Conservation (phyloP, 106 monocot species). For the Alisma plantagoaquatica region DNA sequence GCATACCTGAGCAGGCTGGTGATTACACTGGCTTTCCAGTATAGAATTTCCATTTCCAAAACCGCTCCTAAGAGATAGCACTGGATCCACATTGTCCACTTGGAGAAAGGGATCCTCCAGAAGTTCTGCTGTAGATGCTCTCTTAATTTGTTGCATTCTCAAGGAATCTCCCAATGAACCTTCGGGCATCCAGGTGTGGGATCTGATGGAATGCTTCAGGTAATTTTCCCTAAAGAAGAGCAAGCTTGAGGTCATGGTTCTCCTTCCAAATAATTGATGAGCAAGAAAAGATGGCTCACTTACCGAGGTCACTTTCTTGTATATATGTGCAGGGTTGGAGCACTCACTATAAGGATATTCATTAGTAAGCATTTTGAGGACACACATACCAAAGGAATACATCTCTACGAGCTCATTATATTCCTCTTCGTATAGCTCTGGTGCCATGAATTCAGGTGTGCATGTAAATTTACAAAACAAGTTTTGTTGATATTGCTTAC, state of each 20-base stretch:
- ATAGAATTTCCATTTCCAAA: background rate
- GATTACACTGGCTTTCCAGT: background rate
- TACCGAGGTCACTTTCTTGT: conserved; percentile 90
- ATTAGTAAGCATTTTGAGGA: conserved; percentile 85
- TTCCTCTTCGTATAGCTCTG: conserved; percentile 94
- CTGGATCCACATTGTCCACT: conserved; percentile 5
- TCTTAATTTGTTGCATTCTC: conserved; percentile 33
- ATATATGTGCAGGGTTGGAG: conserved; percentile 93
- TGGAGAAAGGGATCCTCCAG: conserved; percentile 70
- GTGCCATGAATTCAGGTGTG: conserved; percentile 99
- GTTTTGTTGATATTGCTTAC: too few species aligned
- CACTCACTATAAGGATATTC: conserved; percentile 98
- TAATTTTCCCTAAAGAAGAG: conserved; percentile 60
- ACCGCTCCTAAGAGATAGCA: background rate
- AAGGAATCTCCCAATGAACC: conserved; percentile 71
- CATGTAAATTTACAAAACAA: conserved; percentile 43
- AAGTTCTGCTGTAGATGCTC: conserved; percentile 65
- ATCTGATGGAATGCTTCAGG: conserved; percentile 66
- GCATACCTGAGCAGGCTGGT: too few species aligned
- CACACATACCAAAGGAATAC: conserved; percentile 97
- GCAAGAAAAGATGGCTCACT: background rate
- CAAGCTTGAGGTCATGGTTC: too few species aligned
- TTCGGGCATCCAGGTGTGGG: conserved; percentile 44
- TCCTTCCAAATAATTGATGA: too few species aligned
- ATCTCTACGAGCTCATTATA: conserved; percentile 90